Conservation (phyloP, 805 yeast species). For the Sugiyamaella qingdaonensis region DNA sequence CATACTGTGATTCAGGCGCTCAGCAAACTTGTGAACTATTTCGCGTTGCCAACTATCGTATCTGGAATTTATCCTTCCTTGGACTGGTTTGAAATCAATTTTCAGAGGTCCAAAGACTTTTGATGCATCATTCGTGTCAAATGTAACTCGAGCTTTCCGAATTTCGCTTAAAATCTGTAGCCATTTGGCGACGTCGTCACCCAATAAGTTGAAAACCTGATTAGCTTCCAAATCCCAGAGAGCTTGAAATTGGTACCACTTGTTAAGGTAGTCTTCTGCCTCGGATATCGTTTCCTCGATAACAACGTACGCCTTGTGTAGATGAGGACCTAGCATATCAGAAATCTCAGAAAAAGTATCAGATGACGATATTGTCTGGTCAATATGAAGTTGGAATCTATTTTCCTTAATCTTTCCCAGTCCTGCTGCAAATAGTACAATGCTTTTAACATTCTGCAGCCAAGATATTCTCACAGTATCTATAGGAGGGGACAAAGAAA, state of each 20-base stretch:
- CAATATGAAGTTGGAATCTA: background rate
- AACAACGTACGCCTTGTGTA: slow-evolving; percentile 24
- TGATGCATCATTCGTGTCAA: slow-evolving; percentile 47
- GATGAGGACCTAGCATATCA: slow-evolving; percentile 12
- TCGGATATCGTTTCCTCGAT: slow-evolving; percentile 34
- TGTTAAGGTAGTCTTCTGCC: slow-evolving; percentile 38
- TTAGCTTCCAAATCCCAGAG: slow-evolving; percentile 55
- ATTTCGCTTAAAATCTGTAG: slow-evolving; percentile 42
- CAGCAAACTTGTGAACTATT: slow-evolving; percentile 40
- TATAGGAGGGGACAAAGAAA: slow-evolving; percentile 28
- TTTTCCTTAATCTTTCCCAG: background rate
- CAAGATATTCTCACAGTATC: slow-evolving; percentile 22
- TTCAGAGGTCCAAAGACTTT: slow-evolving; percentile 40
- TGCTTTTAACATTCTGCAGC: slow-evolving; percentile 20
- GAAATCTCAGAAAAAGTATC: slow-evolving; percentile 14
- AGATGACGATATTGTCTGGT: background rate
- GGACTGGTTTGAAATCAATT: slow-evolving; percentile 52
- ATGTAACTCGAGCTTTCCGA: slow-evolving; percentile 39
- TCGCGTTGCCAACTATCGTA: slow-evolving; percentile 58
- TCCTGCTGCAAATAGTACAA: slow-evolving; percentile 7
- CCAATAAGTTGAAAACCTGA: slow-evolving; percentile 36
- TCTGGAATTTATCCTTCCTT: slow-evolving; percentile 46
- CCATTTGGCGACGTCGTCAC: slow-evolving; percentile 45
- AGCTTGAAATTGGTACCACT: slow-evolving; percentile 55
- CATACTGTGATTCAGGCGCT: slow-evolving; percentile 34